A percentile compares a stretch with the other conserved stretches of the same genome.
These are phyloP conservation scores for Stagonosporopsis rhizophila DNA, from an alignment of 2,329 filamentous ascomycete genomes.

Conservation along the genomic window DNA sequence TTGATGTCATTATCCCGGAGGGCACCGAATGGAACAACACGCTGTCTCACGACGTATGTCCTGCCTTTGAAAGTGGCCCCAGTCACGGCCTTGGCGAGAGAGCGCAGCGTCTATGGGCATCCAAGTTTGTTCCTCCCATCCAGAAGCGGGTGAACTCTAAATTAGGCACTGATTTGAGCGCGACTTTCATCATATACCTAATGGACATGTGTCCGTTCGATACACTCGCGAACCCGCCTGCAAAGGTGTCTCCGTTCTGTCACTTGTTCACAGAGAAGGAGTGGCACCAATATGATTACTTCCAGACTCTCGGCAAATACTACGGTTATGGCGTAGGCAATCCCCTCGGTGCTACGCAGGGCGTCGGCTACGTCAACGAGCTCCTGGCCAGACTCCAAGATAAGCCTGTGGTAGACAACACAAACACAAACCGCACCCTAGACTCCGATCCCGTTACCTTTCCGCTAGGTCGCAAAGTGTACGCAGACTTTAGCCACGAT, in stretches of 20 bases:
- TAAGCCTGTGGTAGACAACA: constrained; percentile 72
- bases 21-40: constrained; percentile 76
- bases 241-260: constrained; percentile 74
- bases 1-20: constrained; percentile 73
- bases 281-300: constrained; percentile 83
- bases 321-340: constrained; percentile 82
- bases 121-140: constrained; percentile 72
- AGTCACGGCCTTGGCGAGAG: constrained; percentile 57
- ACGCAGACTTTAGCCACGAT: constrained; percentile 92
- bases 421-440: constrained; percentile 78
- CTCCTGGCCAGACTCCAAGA: constrained; percentile 80
- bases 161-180: constrained; percentile 71
- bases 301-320: constrained; percentile 80
- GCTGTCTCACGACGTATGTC: constrained; percentile 76
- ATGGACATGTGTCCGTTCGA: constrained; percentile 93
- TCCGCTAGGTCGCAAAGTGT: constrained; percentile 71
- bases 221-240: constrained; percentile 68
- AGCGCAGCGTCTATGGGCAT: constrained; percentile 65
- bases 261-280: constrained; percentile 73
- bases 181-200: constrained; percentile 69
- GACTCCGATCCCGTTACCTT: constrained; percentile 73
- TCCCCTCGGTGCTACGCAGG: constrained; percentile 80
- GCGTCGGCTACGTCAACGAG: constrained; percentile 88
- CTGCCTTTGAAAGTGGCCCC: constrained; percentile 69
- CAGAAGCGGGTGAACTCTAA: constrained; percentile 72